Evolutionary conservation across 352 stramenopile species (phyloP), one percentile per base, ranked within the genome.

Genomic region (Phytophthora agathidicida): DNA sequence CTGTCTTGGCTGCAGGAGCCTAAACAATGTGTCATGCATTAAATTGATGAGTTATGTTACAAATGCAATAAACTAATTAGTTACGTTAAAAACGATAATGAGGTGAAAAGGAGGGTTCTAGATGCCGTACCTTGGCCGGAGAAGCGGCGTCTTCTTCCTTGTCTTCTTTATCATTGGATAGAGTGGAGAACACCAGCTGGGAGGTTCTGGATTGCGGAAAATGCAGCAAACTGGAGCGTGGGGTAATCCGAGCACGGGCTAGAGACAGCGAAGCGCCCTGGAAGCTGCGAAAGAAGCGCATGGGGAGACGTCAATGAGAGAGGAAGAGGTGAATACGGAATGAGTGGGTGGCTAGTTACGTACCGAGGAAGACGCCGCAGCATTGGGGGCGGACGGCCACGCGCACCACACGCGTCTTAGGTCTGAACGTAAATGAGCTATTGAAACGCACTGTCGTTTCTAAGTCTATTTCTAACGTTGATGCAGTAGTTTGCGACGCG

Each of bases 291-390:
- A 27, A 24, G 20, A 5, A 35, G 26, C 45, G 3, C 16, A 44
- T 39, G 14, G 11, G 24, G 13, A 32, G 4, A 22, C 43, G 16
- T 23, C 7, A 36, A 27, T 39, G 26, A 49, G 17, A 11, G 16
- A 28, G 11, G 4, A 10, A 11, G 27, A 53, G 33, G 5, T 20
- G 17, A n/a, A n/a, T 6, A 27, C n/a, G 30, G 27, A 26, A 9
- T 4, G 32, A 27, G 11, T 8, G 17, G 5, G 31, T 16, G n/a
- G 5, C 19, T 27, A 11, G 13, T 17, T n/a, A 20, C 44, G n/a
- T 42, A 71, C 66, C 60, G 55, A 65, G 61, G 50, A 44, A 75
- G 48, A 46, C 65, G 65, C 14, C 57, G 61, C 33, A 69, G 42
- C 61, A 72, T 74, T 24, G 7, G 16, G 38, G 47, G 57, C 31